Conservation (phyloP, 352 stramenopile species). For the Phytophthora brassicae region DNA sequence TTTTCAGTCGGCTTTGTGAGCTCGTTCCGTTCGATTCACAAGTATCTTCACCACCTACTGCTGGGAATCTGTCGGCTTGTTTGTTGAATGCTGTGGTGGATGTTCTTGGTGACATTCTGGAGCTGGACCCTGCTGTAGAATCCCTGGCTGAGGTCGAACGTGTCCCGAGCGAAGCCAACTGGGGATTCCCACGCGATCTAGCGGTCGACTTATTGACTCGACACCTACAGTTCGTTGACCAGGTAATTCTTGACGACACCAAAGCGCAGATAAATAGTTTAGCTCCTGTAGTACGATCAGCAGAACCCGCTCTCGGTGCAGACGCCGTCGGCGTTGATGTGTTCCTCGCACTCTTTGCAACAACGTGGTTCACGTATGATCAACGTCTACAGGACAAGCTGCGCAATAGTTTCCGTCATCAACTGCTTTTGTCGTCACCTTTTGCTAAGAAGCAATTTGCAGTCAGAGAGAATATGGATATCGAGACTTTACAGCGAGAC, state of each 20-base stretch:
- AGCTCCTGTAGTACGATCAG: constrained; percentile 10
- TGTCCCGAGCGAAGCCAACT: constrained; percentile 25
- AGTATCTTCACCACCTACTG: neutral
- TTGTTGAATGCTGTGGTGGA: constrained; percentile 54
- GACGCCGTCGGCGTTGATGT: constrained; percentile 44
- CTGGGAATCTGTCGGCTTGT: constrained; percentile 46
- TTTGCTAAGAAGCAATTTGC: constrained; percentile 23
- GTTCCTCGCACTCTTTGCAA: constrained; percentile 50
- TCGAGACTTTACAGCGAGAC: constrained; percentile 4
- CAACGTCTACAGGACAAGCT: constrained; percentile 41
- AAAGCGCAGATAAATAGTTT: constrained; percentile 11
- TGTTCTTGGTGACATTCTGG: constrained; percentile 61
- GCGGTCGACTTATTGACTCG: constrained; percentile 37
- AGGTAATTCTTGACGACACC: constrained; percentile 7
- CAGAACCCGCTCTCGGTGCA: constrained; percentile 1
- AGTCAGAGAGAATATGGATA: neutral
- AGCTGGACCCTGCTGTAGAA: constrained; percentile 43
- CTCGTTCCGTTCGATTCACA: constrained; percentile 46
- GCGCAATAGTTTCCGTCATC: constrained; percentile 47
- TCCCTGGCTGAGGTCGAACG: constrained; percentile 41
- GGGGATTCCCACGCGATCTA: constrained; percentile 36
- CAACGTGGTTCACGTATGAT: constrained; percentile 51
- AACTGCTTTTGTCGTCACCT: constrained; percentile 37
- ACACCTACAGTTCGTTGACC: constrained; percentile 44
- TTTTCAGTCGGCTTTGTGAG: constrained; percentile 63